These are phyloP conservation scores for Persicaria maculosa DNA, from an alignment of 148 eudicot genomes.

Conservation along the genomic window DNA sequence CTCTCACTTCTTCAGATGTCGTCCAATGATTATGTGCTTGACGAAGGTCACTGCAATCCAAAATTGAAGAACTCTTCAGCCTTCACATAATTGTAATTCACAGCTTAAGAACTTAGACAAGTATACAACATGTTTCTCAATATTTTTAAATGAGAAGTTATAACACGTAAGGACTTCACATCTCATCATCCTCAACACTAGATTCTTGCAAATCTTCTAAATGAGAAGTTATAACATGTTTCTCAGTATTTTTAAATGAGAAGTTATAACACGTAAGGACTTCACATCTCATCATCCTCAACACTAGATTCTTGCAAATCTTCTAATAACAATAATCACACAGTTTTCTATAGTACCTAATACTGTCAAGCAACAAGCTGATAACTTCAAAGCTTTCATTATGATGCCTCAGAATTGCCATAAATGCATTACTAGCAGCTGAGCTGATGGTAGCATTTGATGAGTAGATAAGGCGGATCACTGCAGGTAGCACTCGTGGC, in stretches of 20 bases:
- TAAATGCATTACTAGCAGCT: conserved; percentile 35
- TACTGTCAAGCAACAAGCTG: conserved; percentile 48
- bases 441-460: conserved; percentile 24
- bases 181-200: background rate
- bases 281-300: background rate
- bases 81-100: background rate
- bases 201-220: conserved; percentile 1
- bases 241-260: background rate
- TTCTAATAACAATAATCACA: background rate
- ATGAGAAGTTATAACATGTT: background rate
- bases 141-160: background rate
- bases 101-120: background rate
- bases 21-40: conserved; percentile 26
- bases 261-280: background rate
- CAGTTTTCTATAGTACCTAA: conserved; percentile 40
- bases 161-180: background rate
- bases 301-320: background rate
- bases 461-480: conserved; percentile 38
- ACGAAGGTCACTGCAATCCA: conserved; percentile 41
- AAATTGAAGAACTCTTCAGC: conserved; percentile 1
- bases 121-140: background rate
- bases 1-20: conserved; percentile 24
- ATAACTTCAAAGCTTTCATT: conserved; percentile 41
- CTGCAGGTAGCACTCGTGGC: conserved; percentile 39
- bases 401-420: conserved; percentile 42